Percentiles rank a stretch among this genome's conserved stretches.
Evolutionary conservation across 805 yeast genomes (phyloP).

Genomic region (Maudiozyma barnettii): DNA sequence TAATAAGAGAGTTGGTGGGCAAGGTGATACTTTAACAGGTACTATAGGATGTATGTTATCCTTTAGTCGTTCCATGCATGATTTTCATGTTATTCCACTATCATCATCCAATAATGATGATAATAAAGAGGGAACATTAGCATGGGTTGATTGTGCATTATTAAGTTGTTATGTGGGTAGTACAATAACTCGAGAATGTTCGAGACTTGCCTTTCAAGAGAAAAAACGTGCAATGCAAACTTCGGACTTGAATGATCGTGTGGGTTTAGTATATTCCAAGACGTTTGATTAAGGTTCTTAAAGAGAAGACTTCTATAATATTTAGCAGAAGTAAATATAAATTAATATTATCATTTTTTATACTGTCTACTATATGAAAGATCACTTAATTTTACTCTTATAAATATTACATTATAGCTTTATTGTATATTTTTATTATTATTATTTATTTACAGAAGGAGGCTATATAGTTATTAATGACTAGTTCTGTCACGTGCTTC

Average conservation of each 20-base stretch:
- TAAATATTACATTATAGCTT: too few relatives aligned
- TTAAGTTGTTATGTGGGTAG: constrained; percentile 68
- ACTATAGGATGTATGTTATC: constrained; percentile 71
- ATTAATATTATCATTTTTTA: too few relatives aligned
- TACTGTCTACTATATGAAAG: too few relatives aligned
- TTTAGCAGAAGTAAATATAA: not conserved
- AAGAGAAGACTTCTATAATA: not conserved
- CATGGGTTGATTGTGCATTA: constrained; percentile 30
- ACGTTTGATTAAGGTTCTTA: constrained; percentile 22
- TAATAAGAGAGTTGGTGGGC: constrained; percentile 83
- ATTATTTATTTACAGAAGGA: too few relatives aligned
- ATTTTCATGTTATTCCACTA: constrained; percentile 47
- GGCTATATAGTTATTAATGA: too few relatives aligned
- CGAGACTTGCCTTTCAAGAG: constrained; percentile 51
- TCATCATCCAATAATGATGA: constrained; percentile 3
- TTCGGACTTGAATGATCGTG: constrained; percentile 60
- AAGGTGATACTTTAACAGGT: constrained; percentile 90
- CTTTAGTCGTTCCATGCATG: constrained; percentile 65
- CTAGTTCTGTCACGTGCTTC: too few relatives aligned
- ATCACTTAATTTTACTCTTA: too few relatives aligned
- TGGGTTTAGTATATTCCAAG: constrained; percentile 53
- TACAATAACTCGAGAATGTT: constrained; percentile 54
- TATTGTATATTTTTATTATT: too few relatives aligned
- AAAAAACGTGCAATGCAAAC: constrained; percentile 80
- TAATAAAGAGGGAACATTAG: constrained; percentile 12